phyloP scores from a whole-genome alignment of 805 yeast genomes.

The Blastobotrys mokoenaii region DNA sequence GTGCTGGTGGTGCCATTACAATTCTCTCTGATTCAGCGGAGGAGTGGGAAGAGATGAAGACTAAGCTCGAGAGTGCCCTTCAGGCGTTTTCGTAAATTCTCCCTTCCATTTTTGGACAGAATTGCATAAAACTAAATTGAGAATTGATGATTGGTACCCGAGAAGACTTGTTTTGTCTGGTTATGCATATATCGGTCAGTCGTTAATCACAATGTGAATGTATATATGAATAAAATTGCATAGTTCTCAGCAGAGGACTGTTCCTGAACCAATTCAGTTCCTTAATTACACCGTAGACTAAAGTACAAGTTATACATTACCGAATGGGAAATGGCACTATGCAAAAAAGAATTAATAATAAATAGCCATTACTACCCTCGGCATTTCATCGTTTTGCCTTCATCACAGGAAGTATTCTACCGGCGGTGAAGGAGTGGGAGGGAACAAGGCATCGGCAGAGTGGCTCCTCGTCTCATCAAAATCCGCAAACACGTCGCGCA shows the following conservation, averaged over 20 bases:
- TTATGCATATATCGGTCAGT: too few species aligned
- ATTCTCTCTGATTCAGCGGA: conserved; percentile 73
- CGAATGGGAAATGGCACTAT: not conserved
- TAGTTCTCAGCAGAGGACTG: too few species aligned
- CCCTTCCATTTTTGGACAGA: too few species aligned
- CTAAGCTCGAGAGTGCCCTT: conserved; percentile 72
- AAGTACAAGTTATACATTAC: not conserved
- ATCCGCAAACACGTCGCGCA: conserved; percentile 26
- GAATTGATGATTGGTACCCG: too few species aligned
- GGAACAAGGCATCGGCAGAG: conserved; percentile 9
- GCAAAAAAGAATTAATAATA: not conserved
- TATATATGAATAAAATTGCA: too few species aligned
- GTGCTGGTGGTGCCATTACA: conserved; percentile 98
- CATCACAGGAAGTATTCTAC: conserved; percentile 44
- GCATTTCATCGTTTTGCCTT: conserved; percentile 5
- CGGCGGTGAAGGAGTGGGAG: conserved; percentile 23
- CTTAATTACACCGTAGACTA: not conserved
- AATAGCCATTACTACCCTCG: not conserved
- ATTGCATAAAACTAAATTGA: too few species aligned
- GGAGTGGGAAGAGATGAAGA: conserved; percentile 87
- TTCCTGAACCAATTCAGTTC: too few species aligned
- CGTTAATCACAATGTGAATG: too few species aligned
- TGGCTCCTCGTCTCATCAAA: conserved; percentile 19
- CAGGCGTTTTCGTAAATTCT: conserved; percentile 44
- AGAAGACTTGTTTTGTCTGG: too few species aligned